Conservation (phyloP, 2,329 filamentous ascomycete genomes). For the Pseudocercospora vitis region DNA sequence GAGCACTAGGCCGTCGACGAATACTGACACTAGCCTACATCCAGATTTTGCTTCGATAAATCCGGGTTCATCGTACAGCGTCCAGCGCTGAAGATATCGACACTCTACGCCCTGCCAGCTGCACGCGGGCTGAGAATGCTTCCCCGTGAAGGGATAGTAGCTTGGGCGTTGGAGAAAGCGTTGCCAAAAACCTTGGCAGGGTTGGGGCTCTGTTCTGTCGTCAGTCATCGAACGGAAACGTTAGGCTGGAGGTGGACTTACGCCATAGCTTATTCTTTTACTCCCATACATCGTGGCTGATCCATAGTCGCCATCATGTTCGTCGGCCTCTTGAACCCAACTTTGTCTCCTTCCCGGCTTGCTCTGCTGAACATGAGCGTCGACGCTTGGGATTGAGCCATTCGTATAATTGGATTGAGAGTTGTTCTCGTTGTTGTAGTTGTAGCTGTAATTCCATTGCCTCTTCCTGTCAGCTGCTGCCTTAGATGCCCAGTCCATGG, state of each 20-base stretch:
- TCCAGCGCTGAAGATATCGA: too few relatives aligned
- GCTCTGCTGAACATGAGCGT: constrained; percentile 1
- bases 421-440: not conserved
- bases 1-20: too few relatives aligned
- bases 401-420: not conserved
- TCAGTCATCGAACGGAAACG: not conserved
- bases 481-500: constrained; percentile 1
- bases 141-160: too few relatives aligned
- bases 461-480: not conserved
- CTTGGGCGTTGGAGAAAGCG: not conserved
- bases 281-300: not conserved
- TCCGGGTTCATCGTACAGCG: too few relatives aligned
- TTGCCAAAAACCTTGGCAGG: not conserved
- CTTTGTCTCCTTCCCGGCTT: not conserved
- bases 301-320: not conserved
- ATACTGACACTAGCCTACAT: too few relatives aligned
- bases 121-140: not conserved
- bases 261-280: constrained; percentile 1
- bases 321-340: not conserved
- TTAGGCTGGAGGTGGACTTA: not conserved
- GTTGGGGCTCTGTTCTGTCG: not conserved
- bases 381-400: not conserved
- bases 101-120: not conserved
- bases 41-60: too few relatives aligned
- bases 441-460: constrained; percentile 1